Evolutionary conservation across 305 asterid species (phyloP).

Genomic region (Stenogyne calaminthoides): DNA sequence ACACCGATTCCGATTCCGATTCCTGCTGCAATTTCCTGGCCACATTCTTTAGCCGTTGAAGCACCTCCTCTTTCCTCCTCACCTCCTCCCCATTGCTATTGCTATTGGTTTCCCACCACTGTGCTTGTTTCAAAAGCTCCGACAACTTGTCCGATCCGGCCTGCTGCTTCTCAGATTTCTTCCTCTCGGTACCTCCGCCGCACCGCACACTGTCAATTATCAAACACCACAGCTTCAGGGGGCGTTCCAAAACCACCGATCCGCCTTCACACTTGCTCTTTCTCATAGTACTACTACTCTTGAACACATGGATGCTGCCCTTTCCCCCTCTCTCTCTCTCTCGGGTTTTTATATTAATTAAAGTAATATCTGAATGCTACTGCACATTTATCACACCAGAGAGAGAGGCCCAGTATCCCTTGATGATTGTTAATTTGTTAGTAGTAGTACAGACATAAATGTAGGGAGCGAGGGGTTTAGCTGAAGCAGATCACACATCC

Average conservation of each 20-base stretch:
- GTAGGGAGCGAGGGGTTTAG: neutral
- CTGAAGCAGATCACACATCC: neutral
- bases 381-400: too few relatives aligned
- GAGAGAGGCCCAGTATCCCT: too few relatives aligned
- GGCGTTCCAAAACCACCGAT: conserved; percentile 63
- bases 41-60: conserved; percentile 57
- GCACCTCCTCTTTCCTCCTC: conserved; percentile 57
- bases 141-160: conserved; percentile 68
- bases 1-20: conserved; percentile 31
- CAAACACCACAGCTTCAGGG: conserved; percentile 60
- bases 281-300: conserved; percentile 25
- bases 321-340: neutral
- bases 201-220: conserved; percentile 74
- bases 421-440: neutral
- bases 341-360: neutral
- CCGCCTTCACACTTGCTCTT: conserved; percentile 55
- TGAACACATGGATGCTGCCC: neutral
- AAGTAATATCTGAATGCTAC: neutral
- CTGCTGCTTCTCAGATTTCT: conserved; percentile 8
- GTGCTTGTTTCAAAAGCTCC: conserved; percentile 70
- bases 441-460: neutral
- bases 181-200: conserved; percentile 48
- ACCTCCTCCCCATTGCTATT: conserved; percentile 43
- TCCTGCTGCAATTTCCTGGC: conserved; percentile 44
- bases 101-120: conserved; percentile 62